Conservation (phyloP, 352 stramenopile species). For the Globisporangium canariense region DNA sequence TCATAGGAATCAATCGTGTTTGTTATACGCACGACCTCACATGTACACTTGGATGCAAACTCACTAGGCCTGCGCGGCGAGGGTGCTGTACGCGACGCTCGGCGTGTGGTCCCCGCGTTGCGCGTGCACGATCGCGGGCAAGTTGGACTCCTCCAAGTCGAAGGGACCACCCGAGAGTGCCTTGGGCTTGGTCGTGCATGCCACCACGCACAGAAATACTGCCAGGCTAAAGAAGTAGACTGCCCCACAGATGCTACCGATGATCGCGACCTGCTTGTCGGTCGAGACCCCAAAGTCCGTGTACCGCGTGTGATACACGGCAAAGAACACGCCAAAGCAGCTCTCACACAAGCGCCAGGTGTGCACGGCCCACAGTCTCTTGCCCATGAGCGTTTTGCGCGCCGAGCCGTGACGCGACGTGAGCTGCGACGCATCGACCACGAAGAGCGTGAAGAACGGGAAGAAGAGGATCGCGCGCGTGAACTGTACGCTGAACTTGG, state of each 20-base stretch:
- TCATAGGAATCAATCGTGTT: not conserved
- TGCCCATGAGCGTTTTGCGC: slow-evolving; percentile 29
- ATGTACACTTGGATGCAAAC: not conserved
- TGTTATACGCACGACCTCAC: not conserved
- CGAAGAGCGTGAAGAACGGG: slow-evolving; percentile 64
- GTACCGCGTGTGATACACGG: slow-evolving; percentile 43
- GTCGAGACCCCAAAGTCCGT: slow-evolving; percentile 53
- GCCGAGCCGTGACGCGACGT: slow-evolving; percentile 29
- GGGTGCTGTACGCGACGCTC: slow-evolving; percentile 16
- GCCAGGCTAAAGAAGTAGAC: slow-evolving; percentile 30
- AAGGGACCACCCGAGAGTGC: not conserved
- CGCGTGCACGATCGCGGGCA: slow-evolving; percentile 4
- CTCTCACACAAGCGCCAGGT: slow-evolving; percentile 61
- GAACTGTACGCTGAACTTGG: slow-evolving; percentile 31
- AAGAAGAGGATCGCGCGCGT: slow-evolving; percentile 54
- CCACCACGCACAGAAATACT: slow-evolving; percentile 27
- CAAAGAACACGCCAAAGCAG: slow-evolving; percentile 34
- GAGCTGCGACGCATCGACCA: slow-evolving; percentile 48
- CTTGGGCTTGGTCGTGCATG: slow-evolving; percentile 15
- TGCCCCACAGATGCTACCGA: slow-evolving; percentile 32
- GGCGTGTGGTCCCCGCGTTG: not conserved
- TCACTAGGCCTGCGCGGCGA: slow-evolving; percentile 16
- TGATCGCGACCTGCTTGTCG: slow-evolving; percentile 31
- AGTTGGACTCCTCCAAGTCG: slow-evolving; percentile 17
- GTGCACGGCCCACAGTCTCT: slow-evolving; percentile 39